These are phyloP conservation scores for Pyrrhoderma lamaoense DNA, from an alignment of 1,284 basidiomycete genomes.

Conservation along the genomic window DNA sequence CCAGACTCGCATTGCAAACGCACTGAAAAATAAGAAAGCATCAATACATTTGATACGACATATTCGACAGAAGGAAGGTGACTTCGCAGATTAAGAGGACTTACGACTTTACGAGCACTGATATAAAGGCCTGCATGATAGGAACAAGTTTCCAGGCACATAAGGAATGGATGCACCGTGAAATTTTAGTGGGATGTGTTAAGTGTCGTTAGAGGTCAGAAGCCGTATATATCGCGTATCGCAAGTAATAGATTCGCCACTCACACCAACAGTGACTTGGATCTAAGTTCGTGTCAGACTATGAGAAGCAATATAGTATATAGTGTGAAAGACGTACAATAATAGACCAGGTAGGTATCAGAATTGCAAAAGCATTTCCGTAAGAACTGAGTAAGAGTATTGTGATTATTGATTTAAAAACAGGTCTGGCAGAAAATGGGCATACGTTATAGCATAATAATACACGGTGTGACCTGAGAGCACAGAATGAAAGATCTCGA, in stretches of 20 bases:
- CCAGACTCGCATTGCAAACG: slow-evolving; percentile 61
- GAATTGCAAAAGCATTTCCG: slow-evolving; percentile 34
- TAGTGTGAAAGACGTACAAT: slow-evolving; percentile 1
- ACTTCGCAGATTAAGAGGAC: slow-evolving; percentile 24
- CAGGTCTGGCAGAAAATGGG: slow-evolving; percentile 3
- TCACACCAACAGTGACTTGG: slow-evolving; percentile 51
- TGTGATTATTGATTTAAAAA: too few species aligned
- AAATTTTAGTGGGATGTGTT: not conserved
- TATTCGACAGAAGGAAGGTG: too few species aligned
- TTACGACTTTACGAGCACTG: slow-evolving; percentile 55
- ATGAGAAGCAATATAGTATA: not conserved
- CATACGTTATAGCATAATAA: slow-evolving; percentile 45
- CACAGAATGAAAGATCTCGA: slow-evolving; percentile 46
- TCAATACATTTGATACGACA: slow-evolving; percentile 5
- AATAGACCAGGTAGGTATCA: slow-evolving; percentile 19
- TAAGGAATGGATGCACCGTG: not conserved
- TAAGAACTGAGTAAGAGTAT: slow-evolving; percentile 36
- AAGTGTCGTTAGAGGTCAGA: too few species aligned
- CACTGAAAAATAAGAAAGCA: slow-evolving; percentile 30
- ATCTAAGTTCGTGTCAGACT: slow-evolving; percentile 30
- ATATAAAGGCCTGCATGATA: slow-evolving; percentile 42
- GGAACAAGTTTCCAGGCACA: slow-evolving; percentile 4
- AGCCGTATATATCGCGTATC: too few species aligned
- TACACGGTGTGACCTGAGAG: slow-evolving; percentile 53
- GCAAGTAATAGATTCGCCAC: slow-evolving; percentile 21